Evolutionary conservation across 148 eudicot species (phyloP).

Genomic region (Euryodendron excelsum): DNA sequence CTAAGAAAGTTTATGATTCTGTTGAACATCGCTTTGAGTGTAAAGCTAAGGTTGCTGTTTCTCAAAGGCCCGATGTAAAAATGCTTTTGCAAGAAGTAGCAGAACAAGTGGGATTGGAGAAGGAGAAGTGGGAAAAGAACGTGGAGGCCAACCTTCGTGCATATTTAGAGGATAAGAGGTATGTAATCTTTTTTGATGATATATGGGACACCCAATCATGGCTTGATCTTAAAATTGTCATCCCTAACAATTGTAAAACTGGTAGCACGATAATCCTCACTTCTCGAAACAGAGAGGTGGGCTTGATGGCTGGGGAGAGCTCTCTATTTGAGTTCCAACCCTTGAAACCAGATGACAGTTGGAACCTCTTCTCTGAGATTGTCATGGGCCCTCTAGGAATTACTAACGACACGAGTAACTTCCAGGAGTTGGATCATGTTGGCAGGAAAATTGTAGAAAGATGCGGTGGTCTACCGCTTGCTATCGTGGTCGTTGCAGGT

Average conservation of each 20-base stretch:
- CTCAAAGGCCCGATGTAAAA: neutral
- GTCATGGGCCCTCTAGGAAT: neutral
- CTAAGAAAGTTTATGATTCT: slow-evolving; percentile 8
- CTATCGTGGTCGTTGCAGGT: slow-evolving; percentile 1
- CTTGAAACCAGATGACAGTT: slow-evolving; percentile 2
- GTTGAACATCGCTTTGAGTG: neutral
- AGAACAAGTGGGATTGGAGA: neutral
- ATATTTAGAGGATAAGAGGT: slow-evolving; percentile 4
- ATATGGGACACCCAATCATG: slow-evolving; percentile 9
- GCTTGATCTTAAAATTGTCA: neutral
- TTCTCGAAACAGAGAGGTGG: neutral
- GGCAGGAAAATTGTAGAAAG: neutral
- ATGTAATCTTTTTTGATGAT: slow-evolving; percentile 19
- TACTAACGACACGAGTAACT: neutral
- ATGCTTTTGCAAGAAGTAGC: slow-evolving; percentile 1
- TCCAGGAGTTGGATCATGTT: neutral
- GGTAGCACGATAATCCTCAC: slow-evolving; percentile 19
- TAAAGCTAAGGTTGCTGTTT: slow-evolving; percentile 12
- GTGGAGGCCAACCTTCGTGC: neutral
- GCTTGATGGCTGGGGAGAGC: slow-evolving; percentile 5
- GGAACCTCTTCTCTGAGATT: slow-evolving; percentile 2
- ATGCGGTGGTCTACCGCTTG: slow-evolving; percentile 15
- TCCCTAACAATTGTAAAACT: neutral
- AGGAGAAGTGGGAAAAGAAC: neutral
- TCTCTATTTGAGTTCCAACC: slow-evolving; percentile 3